Conservation (phyloP, 257 asterid genomes). For the Solanum medicagineum region DNA sequence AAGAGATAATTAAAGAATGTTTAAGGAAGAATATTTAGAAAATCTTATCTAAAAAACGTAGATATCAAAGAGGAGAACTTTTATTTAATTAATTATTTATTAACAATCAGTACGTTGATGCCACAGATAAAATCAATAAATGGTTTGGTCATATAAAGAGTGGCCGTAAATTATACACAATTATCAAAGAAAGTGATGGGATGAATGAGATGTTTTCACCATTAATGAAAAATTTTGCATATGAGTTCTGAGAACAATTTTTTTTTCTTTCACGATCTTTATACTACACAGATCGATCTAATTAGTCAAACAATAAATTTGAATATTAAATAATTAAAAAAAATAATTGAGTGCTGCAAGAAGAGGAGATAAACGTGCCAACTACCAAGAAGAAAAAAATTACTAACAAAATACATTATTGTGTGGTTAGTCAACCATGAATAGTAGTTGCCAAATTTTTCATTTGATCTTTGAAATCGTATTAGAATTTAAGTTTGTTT, state of each 20-base stretch:
- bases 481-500: too few relatives aligned
- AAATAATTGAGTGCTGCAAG: neutral
- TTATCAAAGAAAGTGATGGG: neutral
- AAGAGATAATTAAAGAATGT: neutral
- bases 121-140: neutral
- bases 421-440: neutral
- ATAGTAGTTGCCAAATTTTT: neutral
- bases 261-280: neutral
- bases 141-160: accelerated
- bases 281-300: neutral
- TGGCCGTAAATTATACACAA: neutral
- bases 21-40: neutral
- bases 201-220: accelerated
- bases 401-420: neutral
- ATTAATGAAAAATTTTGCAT: neutral
- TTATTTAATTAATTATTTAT: neutral
- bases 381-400: neutral
- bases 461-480: neutral
- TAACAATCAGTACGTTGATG: neutral
- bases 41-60: neutral
- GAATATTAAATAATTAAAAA: neutral
- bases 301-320: neutral
- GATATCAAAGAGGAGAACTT: neutral
- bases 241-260: neutral
- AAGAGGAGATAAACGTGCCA: neutral